Percentiles rank a stretch among this genome's conserved stretches.
These are phyloP conservation scores for Verticillium albo-atrum DNA, from an alignment of 2,329 filamentous ascomycete species.

Conservation along the genomic window DNA sequence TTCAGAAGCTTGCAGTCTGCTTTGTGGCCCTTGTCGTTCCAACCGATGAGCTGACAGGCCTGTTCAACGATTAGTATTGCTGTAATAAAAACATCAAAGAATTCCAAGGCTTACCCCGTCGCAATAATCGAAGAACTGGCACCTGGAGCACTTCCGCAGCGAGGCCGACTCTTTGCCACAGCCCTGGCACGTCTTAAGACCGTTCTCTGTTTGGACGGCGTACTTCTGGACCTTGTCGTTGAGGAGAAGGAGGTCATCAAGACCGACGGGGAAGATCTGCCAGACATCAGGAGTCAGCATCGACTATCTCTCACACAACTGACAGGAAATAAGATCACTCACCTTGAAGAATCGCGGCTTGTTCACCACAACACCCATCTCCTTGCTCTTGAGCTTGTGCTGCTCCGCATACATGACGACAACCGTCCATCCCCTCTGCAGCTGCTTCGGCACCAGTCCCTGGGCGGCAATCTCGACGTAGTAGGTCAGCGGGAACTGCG, in stretches of 20 bases:
- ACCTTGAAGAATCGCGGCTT: slow-evolving; percentile 3
- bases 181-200: slow-evolving; percentile 10
- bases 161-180: slow-evolving; percentile 3
- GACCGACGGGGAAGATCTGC: slow-evolving; percentile 7
- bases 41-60: too few species aligned
- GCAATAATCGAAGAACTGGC: slow-evolving; percentile 13
- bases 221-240: slow-evolving; percentile 9
- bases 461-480: background rate
- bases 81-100: background rate
- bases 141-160: slow-evolving; percentile 8
- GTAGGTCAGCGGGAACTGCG: slow-evolving; percentile 1
- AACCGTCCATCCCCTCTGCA: slow-evolving; percentile 4
- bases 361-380: slow-evolving; percentile 1
- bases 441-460: background rate
- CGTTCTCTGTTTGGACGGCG: background rate
- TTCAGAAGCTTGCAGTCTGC: slow-evolving; percentile 10
- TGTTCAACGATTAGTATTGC: too few species aligned
- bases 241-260: slow-evolving; percentile 5
- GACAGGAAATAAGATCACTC: background rate
- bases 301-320: too few species aligned
- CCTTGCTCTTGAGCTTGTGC: background rate
- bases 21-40: slow-evolving; percentile 6
- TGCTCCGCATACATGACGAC: slow-evolving; percentile 7
- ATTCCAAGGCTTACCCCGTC: slow-evolving; percentile 3
- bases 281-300: too few species aligned